Conservation (phyloP, 305 asterid species). For the Fraxinus angustifolia region DNA sequence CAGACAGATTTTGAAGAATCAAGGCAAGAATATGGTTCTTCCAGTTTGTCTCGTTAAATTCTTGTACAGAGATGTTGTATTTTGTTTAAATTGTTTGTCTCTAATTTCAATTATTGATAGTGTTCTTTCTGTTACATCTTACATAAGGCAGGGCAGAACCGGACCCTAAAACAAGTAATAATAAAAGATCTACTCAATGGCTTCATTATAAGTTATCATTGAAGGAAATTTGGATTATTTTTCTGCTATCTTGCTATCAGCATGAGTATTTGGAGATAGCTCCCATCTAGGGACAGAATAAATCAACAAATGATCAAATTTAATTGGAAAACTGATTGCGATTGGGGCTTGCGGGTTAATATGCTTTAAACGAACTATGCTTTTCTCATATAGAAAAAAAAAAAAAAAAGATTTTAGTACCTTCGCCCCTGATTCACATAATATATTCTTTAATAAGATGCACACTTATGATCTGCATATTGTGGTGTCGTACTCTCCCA, state of each 20-base stretch:
- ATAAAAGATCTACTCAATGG: neutral
- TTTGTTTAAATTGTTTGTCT: neutral
- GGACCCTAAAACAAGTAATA: neutral
- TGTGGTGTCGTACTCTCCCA: neutral
- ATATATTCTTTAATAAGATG: neutral
- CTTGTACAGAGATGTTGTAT: neutral
- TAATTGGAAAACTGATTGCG: neutral
- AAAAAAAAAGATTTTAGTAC: neutral
- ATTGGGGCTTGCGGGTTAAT: neutral
- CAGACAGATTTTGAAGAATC: conserved; percentile 78
- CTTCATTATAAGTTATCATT: neutral
- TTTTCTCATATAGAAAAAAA: neutral
- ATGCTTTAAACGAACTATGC: neutral
- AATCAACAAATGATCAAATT: neutral
- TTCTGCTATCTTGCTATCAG: neutral
- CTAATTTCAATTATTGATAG: neutral
- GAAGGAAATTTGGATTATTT: neutral
- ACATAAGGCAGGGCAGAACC: neutral
- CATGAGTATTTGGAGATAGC: neutral
- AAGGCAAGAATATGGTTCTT: conserved; percentile 55
- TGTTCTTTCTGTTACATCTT: neutral
- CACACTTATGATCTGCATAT: neutral
- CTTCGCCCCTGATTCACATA: neutral
- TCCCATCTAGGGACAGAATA: neutral
- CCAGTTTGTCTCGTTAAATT: conserved; percentile 8